Evolutionary conservation across 2,329 filamentous ascomycete species (phyloP).

Genomic region (Hymenotorrendiella dingleyae): DNA sequence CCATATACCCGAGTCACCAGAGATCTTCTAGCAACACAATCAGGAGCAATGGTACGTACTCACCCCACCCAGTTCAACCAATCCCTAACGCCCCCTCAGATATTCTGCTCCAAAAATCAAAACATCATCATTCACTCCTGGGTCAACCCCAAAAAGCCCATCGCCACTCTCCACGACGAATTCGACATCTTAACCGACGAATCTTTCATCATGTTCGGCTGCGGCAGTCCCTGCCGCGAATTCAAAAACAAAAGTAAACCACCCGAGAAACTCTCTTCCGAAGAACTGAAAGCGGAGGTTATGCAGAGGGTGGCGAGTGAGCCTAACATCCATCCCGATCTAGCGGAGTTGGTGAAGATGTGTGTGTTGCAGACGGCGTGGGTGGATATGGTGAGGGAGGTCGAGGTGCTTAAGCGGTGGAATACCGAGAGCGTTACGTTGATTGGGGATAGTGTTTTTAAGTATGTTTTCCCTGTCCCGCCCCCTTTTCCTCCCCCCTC

Average conservation of each 20-base stretch:
- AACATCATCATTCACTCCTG: slow-evolving; percentile 25
- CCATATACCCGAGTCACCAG: slow-evolving; percentile 21
- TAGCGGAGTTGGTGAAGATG: slow-evolving; percentile 16
- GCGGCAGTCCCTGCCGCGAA: slow-evolving; percentile 15
- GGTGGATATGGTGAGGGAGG: slow-evolving; percentile 19
- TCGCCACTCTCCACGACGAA: slow-evolving; percentile 18
- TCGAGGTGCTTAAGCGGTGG: slow-evolving; percentile 22
- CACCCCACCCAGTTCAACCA: background rate
- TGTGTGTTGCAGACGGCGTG: slow-evolving; percentile 20
- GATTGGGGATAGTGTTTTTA: slow-evolving; percentile 22
- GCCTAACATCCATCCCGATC: slow-evolving; percentile 15
- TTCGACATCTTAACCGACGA: slow-evolving; percentile 21
- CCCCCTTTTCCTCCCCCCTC: background rate
- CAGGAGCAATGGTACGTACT: slow-evolving; percentile 21
- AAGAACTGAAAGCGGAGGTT: slow-evolving; percentile 24
- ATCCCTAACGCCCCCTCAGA: slow-evolving; percentile 10
- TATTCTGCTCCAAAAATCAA: slow-evolving; percentile 22
- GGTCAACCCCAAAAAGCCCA: slow-evolving; percentile 21
- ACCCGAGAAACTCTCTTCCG: slow-evolving; percentile 12
- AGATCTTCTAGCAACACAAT: slow-evolving; percentile 14
- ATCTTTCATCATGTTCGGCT: slow-evolving; percentile 28
- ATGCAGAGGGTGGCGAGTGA: slow-evolving; percentile 13
- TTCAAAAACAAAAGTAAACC: slow-evolving; percentile 22
- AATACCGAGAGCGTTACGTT: slow-evolving; percentile 20
- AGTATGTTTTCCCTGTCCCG: slow-evolving; percentile 6